Conservation (phyloP, 2,329 filamentous ascomycete species). For the Colletotrichum costaricense region DNA sequence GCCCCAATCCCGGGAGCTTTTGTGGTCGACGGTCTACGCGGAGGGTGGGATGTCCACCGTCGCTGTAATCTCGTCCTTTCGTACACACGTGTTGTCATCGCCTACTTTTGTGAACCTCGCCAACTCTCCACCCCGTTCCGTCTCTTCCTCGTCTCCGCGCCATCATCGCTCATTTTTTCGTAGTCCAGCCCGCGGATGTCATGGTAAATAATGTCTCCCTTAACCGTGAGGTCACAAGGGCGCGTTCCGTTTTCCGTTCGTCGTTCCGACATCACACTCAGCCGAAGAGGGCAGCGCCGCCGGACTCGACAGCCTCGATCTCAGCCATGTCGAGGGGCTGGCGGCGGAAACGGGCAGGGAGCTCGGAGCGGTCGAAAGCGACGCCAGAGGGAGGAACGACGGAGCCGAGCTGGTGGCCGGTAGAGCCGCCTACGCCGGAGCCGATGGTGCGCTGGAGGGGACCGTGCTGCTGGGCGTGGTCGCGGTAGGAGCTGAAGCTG, state of each 20-base stretch:
- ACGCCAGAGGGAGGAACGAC: slow-evolving; percentile 78
- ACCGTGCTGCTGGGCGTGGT: slow-evolving; percentile 82
- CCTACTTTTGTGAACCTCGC: not conserved
- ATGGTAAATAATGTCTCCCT: not conserved
- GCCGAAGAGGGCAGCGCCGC: slow-evolving; percentile 75
- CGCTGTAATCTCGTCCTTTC: not conserved
- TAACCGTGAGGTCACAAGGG: not conserved
- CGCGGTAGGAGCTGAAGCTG: slow-evolving; percentile 81
- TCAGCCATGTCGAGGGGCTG: slow-evolving; percentile 80
- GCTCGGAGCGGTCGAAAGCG: slow-evolving; percentile 89
- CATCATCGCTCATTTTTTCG: slow-evolving; percentile 1
- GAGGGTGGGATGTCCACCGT: not conserved
- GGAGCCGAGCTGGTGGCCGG: slow-evolving; percentile 79
- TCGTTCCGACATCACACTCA: slow-evolving; percentile 43
- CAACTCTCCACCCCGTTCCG: not conserved
- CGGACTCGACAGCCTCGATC: slow-evolving; percentile 96
- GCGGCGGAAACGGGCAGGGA: slow-evolving; percentile 86
- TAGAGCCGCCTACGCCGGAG: slow-evolving; percentile 66
- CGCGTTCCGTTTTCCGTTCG: not conserved
- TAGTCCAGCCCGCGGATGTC: not conserved
- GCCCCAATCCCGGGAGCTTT: not conserved
- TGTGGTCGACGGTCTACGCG: not conserved
- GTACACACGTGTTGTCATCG: not conserved
- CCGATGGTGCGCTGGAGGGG: slow-evolving; percentile 73
- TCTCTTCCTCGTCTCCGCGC: not conserved